Conservation (phyloP, 768 basidiomycete genomes). For the Agrocybe chaxingu region DNA sequence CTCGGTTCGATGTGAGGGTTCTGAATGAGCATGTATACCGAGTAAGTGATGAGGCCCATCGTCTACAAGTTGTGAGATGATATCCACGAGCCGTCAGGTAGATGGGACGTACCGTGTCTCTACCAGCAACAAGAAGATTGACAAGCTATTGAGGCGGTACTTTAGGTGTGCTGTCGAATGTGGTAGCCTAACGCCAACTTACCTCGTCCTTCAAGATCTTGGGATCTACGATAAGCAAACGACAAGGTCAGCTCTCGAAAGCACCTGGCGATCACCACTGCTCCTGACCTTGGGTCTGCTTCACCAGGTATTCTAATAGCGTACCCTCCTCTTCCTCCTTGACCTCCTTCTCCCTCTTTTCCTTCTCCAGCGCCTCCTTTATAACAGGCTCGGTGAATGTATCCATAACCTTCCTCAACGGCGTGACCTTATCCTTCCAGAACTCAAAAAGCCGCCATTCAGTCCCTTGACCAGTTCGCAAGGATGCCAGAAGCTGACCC, state of each 20-base stretch:
- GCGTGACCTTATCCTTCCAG: constrained; percentile 37
- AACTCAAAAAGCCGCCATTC: constrained; percentile 52
- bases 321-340: constrained; percentile 34
- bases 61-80: constrained; percentile 22
- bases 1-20: constrained; percentile 34
- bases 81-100: neutral
- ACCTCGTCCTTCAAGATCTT: constrained; percentile 19
- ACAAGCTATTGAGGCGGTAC: constrained; percentile 30
- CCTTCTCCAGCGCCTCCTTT: constrained; percentile 15
- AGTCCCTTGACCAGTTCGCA: constrained; percentile 32
- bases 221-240: constrained; percentile 5
- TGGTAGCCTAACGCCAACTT: neutral
- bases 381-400: constrained; percentile 46
- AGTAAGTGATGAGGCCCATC: constrained; percentile 36
- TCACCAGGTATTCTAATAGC: constrained; percentile 43
- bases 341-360: constrained; percentile 16
- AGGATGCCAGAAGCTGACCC: constrained; percentile 35
- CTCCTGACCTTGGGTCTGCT: constrained; percentile 41
- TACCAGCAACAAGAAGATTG: constrained; percentile 49
- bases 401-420: constrained; percentile 38
- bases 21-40: constrained; percentile 40
- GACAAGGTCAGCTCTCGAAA: neutral
- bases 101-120: constrained; percentile 37
- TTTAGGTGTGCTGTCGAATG: neutral
- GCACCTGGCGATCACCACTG: neutral